phyloP scores from a whole-genome alignment of 441 rosid genomes.

The Bruguiera hainesii region DNA sequence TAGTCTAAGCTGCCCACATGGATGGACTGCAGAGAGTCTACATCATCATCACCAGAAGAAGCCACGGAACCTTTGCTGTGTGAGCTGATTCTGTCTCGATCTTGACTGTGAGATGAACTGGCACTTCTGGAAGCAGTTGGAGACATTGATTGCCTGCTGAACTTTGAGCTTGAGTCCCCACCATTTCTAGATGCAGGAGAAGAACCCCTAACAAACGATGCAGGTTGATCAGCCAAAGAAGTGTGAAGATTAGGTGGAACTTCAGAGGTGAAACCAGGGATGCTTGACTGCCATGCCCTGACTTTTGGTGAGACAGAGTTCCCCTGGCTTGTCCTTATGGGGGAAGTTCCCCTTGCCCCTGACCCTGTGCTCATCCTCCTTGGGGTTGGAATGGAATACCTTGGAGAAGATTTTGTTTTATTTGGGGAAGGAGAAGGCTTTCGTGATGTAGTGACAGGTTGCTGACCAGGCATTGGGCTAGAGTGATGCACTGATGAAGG shows the following conservation, averaged over 20 bases:
- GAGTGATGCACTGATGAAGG: conserved; percentile 69
- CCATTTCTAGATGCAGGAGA: conserved; percentile 97
- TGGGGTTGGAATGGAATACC: conserved; percentile 79
- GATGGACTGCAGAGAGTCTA: conserved; percentile 64
- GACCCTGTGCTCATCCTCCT: conserved; percentile 73
- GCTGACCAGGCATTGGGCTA: conserved; percentile 57
- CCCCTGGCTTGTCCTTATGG: conserved; percentile 68
- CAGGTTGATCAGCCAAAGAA: conserved; percentile 91
- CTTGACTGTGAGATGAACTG: conserved; percentile 84
- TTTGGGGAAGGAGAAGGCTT: conserved; percentile 76
- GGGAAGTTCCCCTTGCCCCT: conserved; percentile 75
- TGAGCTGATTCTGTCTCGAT: conserved; percentile 77
- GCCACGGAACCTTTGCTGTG: conserved; percentile 88
- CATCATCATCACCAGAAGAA: conserved; percentile 92
- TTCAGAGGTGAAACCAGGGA: conserved; percentile 91
- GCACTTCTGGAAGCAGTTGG: conserved; percentile 93
- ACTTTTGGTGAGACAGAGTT: conserved; percentile 90
- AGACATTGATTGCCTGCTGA: conserved; percentile 88
- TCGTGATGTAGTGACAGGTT: conserved; percentile 62
- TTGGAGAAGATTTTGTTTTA: conserved; percentile 55
- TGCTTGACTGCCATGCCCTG: conserved; percentile 87
- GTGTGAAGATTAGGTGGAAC: conserved; percentile 98
- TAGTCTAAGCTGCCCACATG: conserved; percentile 49
- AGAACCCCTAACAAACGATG: conserved; percentile 89
- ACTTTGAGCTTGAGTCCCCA: conserved; percentile 51